Conservation (phyloP, 805 yeast species). For the Metschnikowia noctiluminum region DNA sequence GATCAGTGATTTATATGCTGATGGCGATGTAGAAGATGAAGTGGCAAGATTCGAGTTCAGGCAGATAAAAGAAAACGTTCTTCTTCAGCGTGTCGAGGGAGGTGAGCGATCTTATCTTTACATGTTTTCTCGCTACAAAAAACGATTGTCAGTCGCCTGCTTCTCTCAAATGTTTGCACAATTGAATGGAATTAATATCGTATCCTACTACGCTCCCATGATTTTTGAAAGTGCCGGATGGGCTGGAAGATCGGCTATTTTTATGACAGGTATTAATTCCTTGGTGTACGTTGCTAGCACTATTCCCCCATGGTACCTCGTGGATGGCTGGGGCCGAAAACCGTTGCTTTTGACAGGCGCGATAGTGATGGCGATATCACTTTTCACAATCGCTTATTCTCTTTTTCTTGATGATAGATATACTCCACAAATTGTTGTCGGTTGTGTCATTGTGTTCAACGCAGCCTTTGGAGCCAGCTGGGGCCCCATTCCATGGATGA, state of each 20-base stretch:
- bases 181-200: constrained; percentile 88
- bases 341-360: constrained; percentile 82
- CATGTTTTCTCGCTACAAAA: constrained; percentile 72
- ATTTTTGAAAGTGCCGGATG: constrained; percentile 96
- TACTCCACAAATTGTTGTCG: constrained; percentile 71
- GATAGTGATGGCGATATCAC: constrained; percentile 69
- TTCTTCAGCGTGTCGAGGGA: constrained; percentile 77
- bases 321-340: constrained; percentile 88
- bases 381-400: constrained; percentile 60
- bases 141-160: constrained; percentile 82
- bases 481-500: constrained; percentile 96
- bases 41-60: constrained; percentile 70
- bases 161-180: constrained; percentile 91
- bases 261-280: constrained; percentile 79
- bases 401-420: constrained; percentile 30
- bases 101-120: constrained; percentile 66
- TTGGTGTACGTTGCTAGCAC: constrained; percentile 49
- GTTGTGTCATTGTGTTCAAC: constrained; percentile 73
- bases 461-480: constrained; percentile 86
- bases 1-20: constrained; percentile 76
- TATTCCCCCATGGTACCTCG: constrained; percentile 86
- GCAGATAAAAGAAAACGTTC: constrained; percentile 75
- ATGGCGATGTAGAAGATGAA: constrained; percentile 69
- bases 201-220: constrained; percentile 89
- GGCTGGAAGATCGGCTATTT: constrained; percentile 80